Base-by-base conservation (phyloP, 371 early-diverging fungal species). In the Rhizopus sp. region DNA sequence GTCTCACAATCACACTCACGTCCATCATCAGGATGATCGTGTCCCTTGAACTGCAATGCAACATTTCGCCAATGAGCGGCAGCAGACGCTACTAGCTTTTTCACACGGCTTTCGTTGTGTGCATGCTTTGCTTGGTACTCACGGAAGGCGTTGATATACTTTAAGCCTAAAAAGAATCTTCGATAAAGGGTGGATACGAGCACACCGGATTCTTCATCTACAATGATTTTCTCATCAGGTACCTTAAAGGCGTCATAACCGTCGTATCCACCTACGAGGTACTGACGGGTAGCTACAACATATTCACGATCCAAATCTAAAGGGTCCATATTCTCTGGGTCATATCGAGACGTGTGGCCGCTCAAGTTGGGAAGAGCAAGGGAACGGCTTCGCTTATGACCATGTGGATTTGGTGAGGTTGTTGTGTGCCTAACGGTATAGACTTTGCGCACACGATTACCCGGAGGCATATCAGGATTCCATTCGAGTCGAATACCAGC, bases 171-270 rank as follows among this genome's bases (percentile, higher is more conserved):
- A 59, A 86, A 83, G 63, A 73, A 87, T 40, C 77, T 67, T 10
- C 83, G 67, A 49, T 73, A 69, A 12, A 87, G 56, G 4, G 82
- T 75, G 3, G 81, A 71, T 7, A 84, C 64, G 5, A 80, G 50
- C 16, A 87, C 70, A 7, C 88, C 87, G 37, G 72, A 73, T 44
- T 87, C 85, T 15, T 85, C 80, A 53, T 84, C 86, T 2, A 87
- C 68, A 4, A 87, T 15, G 31, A 66, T 60, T 48, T 75, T 57
- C 30, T 77, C 70, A 3, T 66, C 63, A 6, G 66, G 58, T 10
- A 60, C 54, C 44, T 60, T 72, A 23, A 87, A 62, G 3, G 75
- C 65, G 0, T 60, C 62, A 57, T 72, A 87, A 3, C 88, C 88
- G 53, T 87, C 88, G 51, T 80, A 77, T 6, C 88, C 88, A 5